These are phyloP conservation scores for Euphorbia schlechtendalii DNA, from an alignment of 441 rosid species.

Conservation along the genomic window DNA sequence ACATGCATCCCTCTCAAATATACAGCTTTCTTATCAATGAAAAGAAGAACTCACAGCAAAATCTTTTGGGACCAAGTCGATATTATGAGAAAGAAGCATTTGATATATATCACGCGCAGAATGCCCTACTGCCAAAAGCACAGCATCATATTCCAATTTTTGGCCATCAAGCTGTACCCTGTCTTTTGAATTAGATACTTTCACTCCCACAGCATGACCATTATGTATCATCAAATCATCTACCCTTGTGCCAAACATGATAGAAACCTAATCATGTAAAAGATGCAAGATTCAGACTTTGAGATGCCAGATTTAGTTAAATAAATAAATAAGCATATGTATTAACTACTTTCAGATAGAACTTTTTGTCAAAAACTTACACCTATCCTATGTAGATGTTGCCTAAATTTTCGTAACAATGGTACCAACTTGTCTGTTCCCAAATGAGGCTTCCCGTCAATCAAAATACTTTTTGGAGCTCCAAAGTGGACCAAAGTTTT, in stretches of 20 bases:
- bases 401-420: slow-evolving; percentile 69
- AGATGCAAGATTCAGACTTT: slow-evolving; percentile 13
- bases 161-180: slow-evolving; percentile 28
- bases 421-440: slow-evolving; percentile 92
- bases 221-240: slow-evolving; percentile 69
- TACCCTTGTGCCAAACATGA: slow-evolving; percentile 74
- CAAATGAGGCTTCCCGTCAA: slow-evolving; percentile 94
- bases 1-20: neutral
- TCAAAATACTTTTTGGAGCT: slow-evolving; percentile 66
- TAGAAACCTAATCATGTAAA: slow-evolving; percentile 48
- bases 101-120: slow-evolving; percentile 91
- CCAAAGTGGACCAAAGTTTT: slow-evolving; percentile 90
- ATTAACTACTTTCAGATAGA: neutral
- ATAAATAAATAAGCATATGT: neutral
- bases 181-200: slow-evolving; percentile 50
- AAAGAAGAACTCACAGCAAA: slow-evolving; percentile 62
- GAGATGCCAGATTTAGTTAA: neutral
- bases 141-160: slow-evolving; percentile 57
- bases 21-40: neutral
- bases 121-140: slow-evolving; percentile 89
- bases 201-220: slow-evolving; percentile 61
- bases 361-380: slow-evolving; percentile 37
- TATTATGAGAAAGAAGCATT: slow-evolving; percentile 82
- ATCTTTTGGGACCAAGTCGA: slow-evolving; percentile 73
- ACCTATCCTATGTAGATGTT: slow-evolving; percentile 64